Evolutionary conservation across 805 yeast species (phyloP), one percentile per base, ranked within the genome.

Genomic region (Scheffersomyces ergatensis): DNA sequence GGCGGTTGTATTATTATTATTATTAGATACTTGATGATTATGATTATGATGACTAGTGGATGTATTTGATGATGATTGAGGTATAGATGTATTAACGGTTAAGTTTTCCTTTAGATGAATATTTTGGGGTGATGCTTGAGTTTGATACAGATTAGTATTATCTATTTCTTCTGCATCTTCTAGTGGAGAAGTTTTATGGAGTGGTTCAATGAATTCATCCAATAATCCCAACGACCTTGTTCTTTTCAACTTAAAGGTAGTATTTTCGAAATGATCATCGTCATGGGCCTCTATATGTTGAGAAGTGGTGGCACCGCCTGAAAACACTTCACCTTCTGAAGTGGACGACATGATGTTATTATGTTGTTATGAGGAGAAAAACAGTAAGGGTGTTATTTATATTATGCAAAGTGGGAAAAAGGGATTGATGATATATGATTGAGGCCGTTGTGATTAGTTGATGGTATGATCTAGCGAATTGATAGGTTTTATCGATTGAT

Each of bases 191-290:
- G 30, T n/a, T 17, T 30, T 27, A 20, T 24, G 34, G 26, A 30
- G 7, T 42, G 42, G 24, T 36, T 38, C 27, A 29, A 80, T 77
- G 54, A 75, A 83, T 46, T 82, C 87, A 54, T 85, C 95, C 49
- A 88, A 67, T 12, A 86, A 60, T 1, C 96, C 96, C 73, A 88
- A 70, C 6, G 93, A 84, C 53, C 93, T 74, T 25, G 96, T 88
- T 56, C 96, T 67, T 53, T 87, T 88, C 53, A 88, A 66, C 52
- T 80, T 81, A 59, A 84, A 88, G 3, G 92, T 76, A 5, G 87
- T 76, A 42, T 74, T 77, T 39, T 79, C 73, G 54, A 88, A 87
- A 52, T 84, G 85, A 37, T 76, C 80, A 44, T 82, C 87, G 58
- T 81, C 82, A 34, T 76, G 71, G 4, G 92, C 89, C 45, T 83